Evolutionary conservation across 768 basidiomycete species (phyloP).

Genomic region (Podaxis sp.): DNA sequence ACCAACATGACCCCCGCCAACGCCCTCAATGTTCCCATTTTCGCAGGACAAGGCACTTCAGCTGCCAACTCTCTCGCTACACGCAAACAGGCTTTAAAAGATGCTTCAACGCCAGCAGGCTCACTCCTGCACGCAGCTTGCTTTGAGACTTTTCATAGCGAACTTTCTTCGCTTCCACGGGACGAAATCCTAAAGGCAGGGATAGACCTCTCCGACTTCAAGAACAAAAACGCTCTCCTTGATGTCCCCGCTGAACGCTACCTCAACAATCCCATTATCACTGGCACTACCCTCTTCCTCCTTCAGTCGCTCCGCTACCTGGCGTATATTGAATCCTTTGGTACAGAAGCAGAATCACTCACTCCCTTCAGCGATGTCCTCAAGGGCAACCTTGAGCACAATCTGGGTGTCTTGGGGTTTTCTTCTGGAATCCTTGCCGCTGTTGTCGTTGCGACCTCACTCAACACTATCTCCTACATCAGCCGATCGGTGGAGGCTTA

Average conservation of each 20-base stretch:
- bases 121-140: constrained; percentile 43
- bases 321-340: constrained; percentile 26
- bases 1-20: constrained; percentile 20
- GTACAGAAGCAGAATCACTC: constrained; percentile 2
- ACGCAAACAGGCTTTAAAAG: constrained; percentile 34
- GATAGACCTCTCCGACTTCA: constrained; percentile 40
- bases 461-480: constrained; percentile 36
- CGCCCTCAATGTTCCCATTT: constrained; percentile 31
- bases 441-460: constrained; percentile 45
- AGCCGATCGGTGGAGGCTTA: constrained; percentile 41
- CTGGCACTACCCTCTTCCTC: constrained; percentile 41
- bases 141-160: constrained; percentile 38
- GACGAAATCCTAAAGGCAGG: constrained; percentile 27
- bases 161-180: constrained; percentile 36
- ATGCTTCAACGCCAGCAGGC: constrained; percentile 36
- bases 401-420: constrained; percentile 43
- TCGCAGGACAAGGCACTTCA: constrained; percentile 49
- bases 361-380: constrained; percentile 25
- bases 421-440: constrained; percentile 56
- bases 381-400: constrained; percentile 26
- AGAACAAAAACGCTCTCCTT: constrained; percentile 31
- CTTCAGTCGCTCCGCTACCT: constrained; percentile 48
- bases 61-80: constrained; percentile 25
- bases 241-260: constrained; percentile 27
- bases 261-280: constrained; percentile 40